Percentiles rank a stretch among this genome's conserved stretches.
Conservation (phyloP, 306 rosid species). For the Rosa lucieae region DNA sequence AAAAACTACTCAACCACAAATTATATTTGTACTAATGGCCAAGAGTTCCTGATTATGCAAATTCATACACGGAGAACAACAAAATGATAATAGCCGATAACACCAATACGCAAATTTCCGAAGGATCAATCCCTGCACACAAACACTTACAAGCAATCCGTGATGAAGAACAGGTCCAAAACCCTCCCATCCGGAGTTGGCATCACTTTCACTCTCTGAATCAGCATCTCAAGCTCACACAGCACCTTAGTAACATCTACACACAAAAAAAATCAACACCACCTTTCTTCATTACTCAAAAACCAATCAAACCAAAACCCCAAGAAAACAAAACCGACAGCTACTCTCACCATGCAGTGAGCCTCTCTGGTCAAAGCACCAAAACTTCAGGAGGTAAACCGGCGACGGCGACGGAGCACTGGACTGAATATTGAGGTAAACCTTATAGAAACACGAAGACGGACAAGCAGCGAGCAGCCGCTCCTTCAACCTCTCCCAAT, state of each 20-base stretch:
- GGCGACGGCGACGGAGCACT: slow-evolving; percentile 45
- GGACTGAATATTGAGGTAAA: slow-evolving; percentile 40
- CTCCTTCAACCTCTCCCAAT: slow-evolving; percentile 73
- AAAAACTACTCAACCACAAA: background rate
- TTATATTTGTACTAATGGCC: background rate
- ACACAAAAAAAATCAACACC: background rate
- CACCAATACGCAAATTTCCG: background rate
- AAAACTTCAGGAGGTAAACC: slow-evolving; percentile 59
- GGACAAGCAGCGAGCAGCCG: slow-evolving; percentile 67
- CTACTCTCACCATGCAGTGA: slow-evolving; percentile 56
- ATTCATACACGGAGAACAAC: background rate
- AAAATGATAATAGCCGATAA: background rate
- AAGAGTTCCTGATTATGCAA: background rate
- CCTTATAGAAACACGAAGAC: slow-evolving; percentile 50
- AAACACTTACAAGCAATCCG: slow-evolving; percentile 69
- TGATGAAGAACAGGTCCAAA: slow-evolving; percentile 75
- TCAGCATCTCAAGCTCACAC: slow-evolving; percentile 70
- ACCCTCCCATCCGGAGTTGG: slow-evolving; percentile 90
- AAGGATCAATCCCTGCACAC: background rate
- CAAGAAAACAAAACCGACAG: background rate
- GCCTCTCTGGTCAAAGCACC: slow-evolving; percentile 69
- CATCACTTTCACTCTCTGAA: slow-evolving; percentile 85
- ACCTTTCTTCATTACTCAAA: background rate
- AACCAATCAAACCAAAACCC: background rate
- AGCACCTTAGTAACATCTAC: slow-evolving; percentile 74